phyloP scores from a whole-genome alignment of 106 monocot genomes.

The Hemerocallis citrina region DNA sequence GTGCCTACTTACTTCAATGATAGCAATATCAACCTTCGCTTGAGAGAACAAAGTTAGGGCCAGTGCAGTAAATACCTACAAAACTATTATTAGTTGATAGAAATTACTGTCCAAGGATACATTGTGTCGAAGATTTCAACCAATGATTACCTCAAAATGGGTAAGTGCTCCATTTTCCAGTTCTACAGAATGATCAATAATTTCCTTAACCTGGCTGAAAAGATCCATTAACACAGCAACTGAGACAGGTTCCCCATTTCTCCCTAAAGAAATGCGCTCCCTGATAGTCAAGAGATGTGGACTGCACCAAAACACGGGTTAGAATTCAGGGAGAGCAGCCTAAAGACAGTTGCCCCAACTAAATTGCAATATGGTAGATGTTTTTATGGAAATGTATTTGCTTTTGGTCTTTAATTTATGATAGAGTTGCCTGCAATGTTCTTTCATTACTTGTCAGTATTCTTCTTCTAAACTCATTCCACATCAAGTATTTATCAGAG shows the following conservation, averaged over 20 bases:
- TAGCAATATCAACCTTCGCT: conserved; percentile 78
- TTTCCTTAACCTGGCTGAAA: conserved; percentile 43
- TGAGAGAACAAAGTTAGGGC: conserved; percentile 68
- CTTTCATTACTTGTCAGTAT: too few relatives aligned
- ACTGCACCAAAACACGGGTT: conserved; percentile 27
- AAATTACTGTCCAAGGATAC: neutral
- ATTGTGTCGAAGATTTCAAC: neutral
- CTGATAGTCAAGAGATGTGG: conserved; percentile 83
- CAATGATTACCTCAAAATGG: conserved; percentile 81
- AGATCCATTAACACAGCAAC: conserved; percentile 29
- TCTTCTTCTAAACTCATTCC: too few relatives aligned
- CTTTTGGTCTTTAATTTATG: too few relatives aligned
- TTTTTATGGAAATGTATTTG: too few relatives aligned
- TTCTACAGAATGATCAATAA: conserved; percentile 61
- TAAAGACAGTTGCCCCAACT: neutral
- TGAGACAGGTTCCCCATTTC: conserved; percentile 64
- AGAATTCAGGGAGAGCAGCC: neutral
- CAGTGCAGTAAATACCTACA: conserved; percentile 87
- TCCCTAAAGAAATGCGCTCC: conserved; percentile 84
- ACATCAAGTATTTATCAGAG: too few relatives aligned
- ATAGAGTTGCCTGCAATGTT: too few relatives aligned
- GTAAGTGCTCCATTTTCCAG: conserved; percentile 71
- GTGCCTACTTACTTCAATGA: conserved; percentile 63
- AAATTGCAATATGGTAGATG: too few relatives aligned
- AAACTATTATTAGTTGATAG: neutral